Evolutionary conservation across 148 eudicot genomes (phyloP).

Genomic region (Drosera capensis): DNA sequence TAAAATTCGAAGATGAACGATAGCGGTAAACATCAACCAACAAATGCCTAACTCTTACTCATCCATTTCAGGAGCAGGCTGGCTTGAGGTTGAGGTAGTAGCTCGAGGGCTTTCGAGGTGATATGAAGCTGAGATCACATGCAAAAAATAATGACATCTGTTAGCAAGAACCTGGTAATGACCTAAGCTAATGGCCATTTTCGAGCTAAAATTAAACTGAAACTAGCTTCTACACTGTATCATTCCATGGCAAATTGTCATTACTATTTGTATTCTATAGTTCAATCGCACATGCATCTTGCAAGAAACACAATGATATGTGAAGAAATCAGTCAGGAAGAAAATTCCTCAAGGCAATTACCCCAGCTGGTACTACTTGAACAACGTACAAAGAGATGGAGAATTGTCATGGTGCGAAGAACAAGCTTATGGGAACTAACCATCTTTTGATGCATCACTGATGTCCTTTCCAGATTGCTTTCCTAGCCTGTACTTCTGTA

Average conservation of each 20-base stretch:
- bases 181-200: neutral
- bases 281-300: no score
- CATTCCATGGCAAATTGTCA: no score
- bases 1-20: neutral
- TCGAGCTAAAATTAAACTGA: neutral
- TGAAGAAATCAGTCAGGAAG: no score
- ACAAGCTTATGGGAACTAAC: slow-evolving; percentile 24
- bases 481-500: slow-evolving; percentile 80
- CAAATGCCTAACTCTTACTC: slow-evolving; percentile 40
- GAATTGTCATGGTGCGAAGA: slow-evolving; percentile 2
- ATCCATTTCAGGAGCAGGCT: slow-evolving; percentile 49
- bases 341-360: no score
- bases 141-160: slow-evolving; percentile 6
- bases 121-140: slow-evolving; percentile 36
- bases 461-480: slow-evolving; percentile 79
- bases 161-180: neutral
- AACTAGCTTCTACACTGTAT: no score
- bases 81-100: slow-evolving; percentile 47
- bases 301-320: no score
- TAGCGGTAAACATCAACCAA: neutral
- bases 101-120: slow-evolving; percentile 50
- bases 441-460: slow-evolving; percentile 60
- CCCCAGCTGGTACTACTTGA: no score
- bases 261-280: no score
- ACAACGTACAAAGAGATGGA: neutral